These are phyloP conservation scores for Pseudogymnoascus sp. DNA, from an alignment of 2,329 filamentous ascomycete genomes.

Conservation along the genomic window DNA sequence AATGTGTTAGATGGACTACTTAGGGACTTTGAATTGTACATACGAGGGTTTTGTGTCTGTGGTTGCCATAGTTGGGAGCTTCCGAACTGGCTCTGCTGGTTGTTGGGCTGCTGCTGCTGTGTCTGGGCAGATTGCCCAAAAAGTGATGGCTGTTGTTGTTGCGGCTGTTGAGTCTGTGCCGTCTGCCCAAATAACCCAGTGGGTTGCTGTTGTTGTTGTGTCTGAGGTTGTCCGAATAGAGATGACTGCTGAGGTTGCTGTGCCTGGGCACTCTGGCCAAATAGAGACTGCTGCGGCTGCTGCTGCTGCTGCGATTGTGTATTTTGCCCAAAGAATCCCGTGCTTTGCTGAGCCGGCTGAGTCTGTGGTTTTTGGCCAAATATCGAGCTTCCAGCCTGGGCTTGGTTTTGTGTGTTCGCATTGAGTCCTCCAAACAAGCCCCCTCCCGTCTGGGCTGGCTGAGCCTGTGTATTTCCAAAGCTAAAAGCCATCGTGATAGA, in stretches of 20 bases:
- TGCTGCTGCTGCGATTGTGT: constrained; percentile 30
- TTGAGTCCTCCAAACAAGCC: constrained; percentile 19
- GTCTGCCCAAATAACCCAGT: constrained; percentile 17
- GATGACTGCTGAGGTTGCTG: constrained; percentile 19
- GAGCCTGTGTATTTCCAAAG: constrained; percentile 6
- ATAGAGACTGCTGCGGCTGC: constrained; percentile 27
- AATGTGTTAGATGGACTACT: constrained; percentile 18
- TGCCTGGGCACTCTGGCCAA: constrained; percentile 24
- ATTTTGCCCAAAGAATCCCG: constrained; percentile 12
- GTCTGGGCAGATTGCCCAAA: constrained; percentile 32
- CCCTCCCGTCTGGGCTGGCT: constrained; percentile 14
- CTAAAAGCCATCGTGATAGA: constrained; percentile 11
- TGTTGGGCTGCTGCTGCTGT: constrained; percentile 28
- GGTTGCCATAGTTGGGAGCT: constrained; percentile 27
- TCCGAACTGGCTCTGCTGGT: constrained; percentile 21
- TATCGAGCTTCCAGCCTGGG: constrained; percentile 18
- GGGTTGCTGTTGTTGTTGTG: constrained; percentile 18
- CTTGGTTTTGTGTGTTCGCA: constrained; percentile 13
- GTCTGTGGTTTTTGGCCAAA: constrained; percentile 21
- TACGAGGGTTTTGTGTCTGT: constrained; percentile 27
- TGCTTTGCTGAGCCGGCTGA: constrained; percentile 21
- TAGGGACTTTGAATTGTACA: not conserved
- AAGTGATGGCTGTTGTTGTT: constrained; percentile 33
- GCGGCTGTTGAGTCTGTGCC: constrained; percentile 24
- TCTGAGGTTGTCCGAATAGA: constrained; percentile 19